A percentile compares a stretch with the other conserved stretches of the same genome.
phyloP scores from a whole-genome alignment of 129 eudicot species.

The Lactuca sativa region DNA sequence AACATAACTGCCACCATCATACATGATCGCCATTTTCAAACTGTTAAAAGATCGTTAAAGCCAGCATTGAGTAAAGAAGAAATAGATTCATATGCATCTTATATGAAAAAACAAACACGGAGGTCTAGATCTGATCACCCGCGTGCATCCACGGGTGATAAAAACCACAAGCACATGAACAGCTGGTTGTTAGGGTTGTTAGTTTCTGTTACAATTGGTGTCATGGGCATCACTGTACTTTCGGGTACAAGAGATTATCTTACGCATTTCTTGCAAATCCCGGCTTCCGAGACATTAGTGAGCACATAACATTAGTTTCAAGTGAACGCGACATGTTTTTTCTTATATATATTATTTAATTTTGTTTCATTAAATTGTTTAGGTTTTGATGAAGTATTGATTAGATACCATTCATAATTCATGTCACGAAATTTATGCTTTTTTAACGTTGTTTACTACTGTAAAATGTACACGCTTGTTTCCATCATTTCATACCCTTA shows the following conservation, averaged over 20 bases:
- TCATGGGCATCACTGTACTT: slow-evolving; percentile 35
- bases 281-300: slow-evolving; percentile 8
- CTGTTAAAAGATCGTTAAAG: slow-evolving; percentile 52
- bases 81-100: slow-evolving; percentile 50
- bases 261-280: slow-evolving; percentile 5
- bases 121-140: slow-evolving; percentile 19
- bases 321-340: background rate
- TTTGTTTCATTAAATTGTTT: background rate
- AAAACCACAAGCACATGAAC: slow-evolving; percentile 13
- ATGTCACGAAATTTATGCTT: slow-evolving; percentile 15
- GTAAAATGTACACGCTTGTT: background rate
- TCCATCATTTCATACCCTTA: background rate
- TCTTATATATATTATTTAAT: background rate
- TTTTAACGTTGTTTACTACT: background rate
- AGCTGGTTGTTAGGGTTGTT: slow-evolving; percentile 26
- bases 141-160: slow-evolving; percentile 14
- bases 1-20: slow-evolving; percentile 62
- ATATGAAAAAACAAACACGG: slow-evolving; percentile 45
- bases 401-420: background rate
- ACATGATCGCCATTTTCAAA: slow-evolving; percentile 65
- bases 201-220: slow-evolving; percentile 37
- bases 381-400: background rate
- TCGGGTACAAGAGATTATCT: slow-evolving; percentile 35
- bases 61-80: slow-evolving; percentile 66
- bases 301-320: slow-evolving; percentile 19